A percentile compares a stretch with the other conserved stretches of the same genome.
Conservation (phyloP, 371 early-diverging fungal genomes). For the Smittium mucronatum region DNA sequence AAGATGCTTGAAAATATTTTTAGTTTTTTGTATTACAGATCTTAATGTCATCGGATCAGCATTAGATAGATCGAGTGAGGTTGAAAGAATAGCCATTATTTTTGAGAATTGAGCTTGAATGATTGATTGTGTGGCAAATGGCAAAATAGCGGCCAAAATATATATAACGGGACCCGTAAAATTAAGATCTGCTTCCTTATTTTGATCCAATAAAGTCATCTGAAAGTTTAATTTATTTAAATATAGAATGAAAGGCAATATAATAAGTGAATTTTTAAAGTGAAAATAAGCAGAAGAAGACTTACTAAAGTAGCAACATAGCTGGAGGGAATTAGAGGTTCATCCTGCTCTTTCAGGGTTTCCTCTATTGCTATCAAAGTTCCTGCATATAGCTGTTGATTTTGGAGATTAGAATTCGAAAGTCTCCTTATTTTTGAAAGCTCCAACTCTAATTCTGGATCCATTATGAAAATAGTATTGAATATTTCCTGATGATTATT, state of each 20-base stretch:
- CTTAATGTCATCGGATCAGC: slow-evolving; percentile 58
- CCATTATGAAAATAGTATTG: slow-evolving; percentile 11
- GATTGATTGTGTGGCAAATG: slow-evolving; percentile 30
- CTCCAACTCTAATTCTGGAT: slow-evolving; percentile 22
- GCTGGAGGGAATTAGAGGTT: slow-evolving; percentile 1
- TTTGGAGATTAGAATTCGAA: slow-evolving; percentile 61
- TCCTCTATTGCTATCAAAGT: slow-evolving; percentile 80
- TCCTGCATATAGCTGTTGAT: slow-evolving; percentile 67
- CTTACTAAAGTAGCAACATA: slow-evolving; percentile 5
- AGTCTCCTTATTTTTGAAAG: slow-evolving; percentile 38
- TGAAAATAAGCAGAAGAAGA: slow-evolving; percentile 17
- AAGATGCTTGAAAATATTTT: too few species aligned
- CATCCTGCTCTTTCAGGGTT: background rate
- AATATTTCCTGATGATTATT: too few species aligned
- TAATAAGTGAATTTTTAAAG: slow-evolving; percentile 19
- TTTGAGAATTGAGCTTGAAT: slow-evolving; percentile 30
- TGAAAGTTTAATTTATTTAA: slow-evolving; percentile 61
- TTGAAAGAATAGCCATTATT: slow-evolving; percentile 22
- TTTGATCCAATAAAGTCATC: slow-evolving; percentile 66
- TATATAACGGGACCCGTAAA: slow-evolving; percentile 58
- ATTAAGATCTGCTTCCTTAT: slow-evolving; percentile 36
- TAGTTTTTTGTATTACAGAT: too few species aligned
- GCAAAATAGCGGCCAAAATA: slow-evolving; percentile 65
- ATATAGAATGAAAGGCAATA: background rate
- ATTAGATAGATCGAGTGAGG: slow-evolving; percentile 22